Base-by-base conservation (phyloP, 2,329 filamentous ascomycete genomes). In the Aspergillus ibericus region DNA sequence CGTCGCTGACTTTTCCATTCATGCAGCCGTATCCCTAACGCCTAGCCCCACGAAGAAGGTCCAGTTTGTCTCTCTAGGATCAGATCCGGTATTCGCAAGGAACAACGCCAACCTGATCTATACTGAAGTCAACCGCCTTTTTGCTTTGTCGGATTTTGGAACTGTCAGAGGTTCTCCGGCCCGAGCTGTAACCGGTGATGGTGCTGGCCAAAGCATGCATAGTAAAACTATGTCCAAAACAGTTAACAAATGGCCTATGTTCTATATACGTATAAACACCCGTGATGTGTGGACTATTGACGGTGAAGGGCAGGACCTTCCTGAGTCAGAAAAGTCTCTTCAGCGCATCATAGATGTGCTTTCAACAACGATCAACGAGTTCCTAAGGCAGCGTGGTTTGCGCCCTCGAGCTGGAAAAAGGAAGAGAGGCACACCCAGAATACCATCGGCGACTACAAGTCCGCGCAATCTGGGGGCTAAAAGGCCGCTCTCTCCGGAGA, bases 171-270 rank as follows among this genome's bases (percentile, higher is more conserved):
- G 83, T 1, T 67, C 71, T 5, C 61, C 64, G 18, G 25, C 49
- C 18, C 29, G 18, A 27, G 15, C n/a, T 18, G 36, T 13, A 16
- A 16, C 9, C 2, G 68, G 72, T 32, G 29, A 32, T 32, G 65
- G 55, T 72, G 64, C 57, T 69, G 53, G 53, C 22, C 54, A 59
- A 18, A 56, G 83, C 80, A 1, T 82, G 76, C 62, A 86, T 58
- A 64, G 83, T 36, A 85, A 80, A 67, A 74, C 73, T 7, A 66
- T 76, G 12, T 82, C 80, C 8, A 93, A 91, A 70, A 82, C 86
- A 0, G 78, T 93, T 9, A 92, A 97, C 68, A 84, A 86, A 52
- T 95, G 91, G 87, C 92, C 93, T 0, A 93, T 93, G 87, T 98
- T 96, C 68, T 89, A 88, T 66, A 76, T 98, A n/a, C 85, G 85